Evolutionary conservation across 208 protist genomes (phyloP).

Genomic region (Herpetomonas muscarum): DNA sequence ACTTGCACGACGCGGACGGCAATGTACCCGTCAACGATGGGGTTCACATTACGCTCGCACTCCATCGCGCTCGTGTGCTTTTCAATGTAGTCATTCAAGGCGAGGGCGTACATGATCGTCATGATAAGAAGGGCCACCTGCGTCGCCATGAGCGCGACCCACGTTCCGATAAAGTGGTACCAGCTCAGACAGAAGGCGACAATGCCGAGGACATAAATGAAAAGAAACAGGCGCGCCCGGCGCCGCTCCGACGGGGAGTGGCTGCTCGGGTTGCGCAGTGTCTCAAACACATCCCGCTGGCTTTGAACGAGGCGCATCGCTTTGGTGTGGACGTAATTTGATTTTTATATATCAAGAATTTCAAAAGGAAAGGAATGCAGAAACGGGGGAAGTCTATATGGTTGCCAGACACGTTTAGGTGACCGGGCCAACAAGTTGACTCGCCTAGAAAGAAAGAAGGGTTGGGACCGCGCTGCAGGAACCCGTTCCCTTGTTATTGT

Average conservation of each 20-base stretch:
- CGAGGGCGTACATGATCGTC: conserved; percentile 36
- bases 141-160: conserved; percentile 25
- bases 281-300: conserved; percentile 31
- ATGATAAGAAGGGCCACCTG: conserved; percentile 38
- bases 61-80: conserved; percentile 34
- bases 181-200: conserved; percentile 16
- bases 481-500: too few species aligned
- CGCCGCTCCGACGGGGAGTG: conserved; percentile 33
- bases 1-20: conserved; percentile 27
- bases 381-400: neutral
- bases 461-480: too few species aligned
- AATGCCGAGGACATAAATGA: conserved; percentile 27
- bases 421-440: too few species aligned
- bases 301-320: conserved; percentile 36
- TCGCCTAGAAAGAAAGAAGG: too few species aligned
- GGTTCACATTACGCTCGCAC: conserved; percentile 35
- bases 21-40: conserved; percentile 34
- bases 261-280: conserved; percentile 20
- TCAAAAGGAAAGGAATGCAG: neutral
- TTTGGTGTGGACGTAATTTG: neutral
- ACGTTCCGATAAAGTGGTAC: conserved; percentile 41
- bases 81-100: conserved; percentile 40
- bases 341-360: too few species aligned
- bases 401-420: too few species aligned
- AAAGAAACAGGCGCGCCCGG: conserved; percentile 37